These are phyloP conservation scores for Rhododendron kiyosumense DNA, from an alignment of 148 eudicot genomes.

Conservation along the genomic window DNA sequence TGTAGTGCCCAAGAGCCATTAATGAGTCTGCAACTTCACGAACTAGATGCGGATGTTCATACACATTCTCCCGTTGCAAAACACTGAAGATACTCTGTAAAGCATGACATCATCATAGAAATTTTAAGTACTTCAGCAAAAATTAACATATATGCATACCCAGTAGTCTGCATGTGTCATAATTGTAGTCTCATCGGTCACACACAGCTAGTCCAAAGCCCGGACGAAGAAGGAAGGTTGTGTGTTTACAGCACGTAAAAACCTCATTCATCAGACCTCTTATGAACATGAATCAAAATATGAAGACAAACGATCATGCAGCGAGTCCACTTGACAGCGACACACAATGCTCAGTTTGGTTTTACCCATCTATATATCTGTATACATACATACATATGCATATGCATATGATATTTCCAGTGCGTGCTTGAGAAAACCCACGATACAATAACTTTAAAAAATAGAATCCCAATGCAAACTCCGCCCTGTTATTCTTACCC, in stretches of 20 bases:
- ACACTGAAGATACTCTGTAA: slow-evolving; percentile 57
- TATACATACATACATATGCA: no score
- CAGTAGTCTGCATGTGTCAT: not conserved
- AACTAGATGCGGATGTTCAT: slow-evolving; percentile 37
- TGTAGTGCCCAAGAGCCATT: slow-evolving; percentile 43
- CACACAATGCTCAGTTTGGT: not conserved
- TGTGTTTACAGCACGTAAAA: not conserved
- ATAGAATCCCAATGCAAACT: not conserved
- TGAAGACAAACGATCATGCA: not conserved
- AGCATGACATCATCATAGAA: slow-evolving; percentile 1
- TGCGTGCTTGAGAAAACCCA: not conserved
- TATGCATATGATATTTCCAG: not conserved
- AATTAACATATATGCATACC: not conserved
- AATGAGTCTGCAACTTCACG: slow-evolving; percentile 63
- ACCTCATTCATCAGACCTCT: not conserved
- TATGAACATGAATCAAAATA: not conserved
- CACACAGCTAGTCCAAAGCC: not conserved
- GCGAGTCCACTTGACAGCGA: not conserved
- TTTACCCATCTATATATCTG: not conserved
- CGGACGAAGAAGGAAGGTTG: not conserved
- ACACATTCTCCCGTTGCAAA: slow-evolving; percentile 34
- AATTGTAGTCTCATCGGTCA: not conserved
- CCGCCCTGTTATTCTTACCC: not conserved
- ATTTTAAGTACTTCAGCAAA: slow-evolving; percentile 23
- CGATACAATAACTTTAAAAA: not conserved